phyloP scores from a whole-genome alignment of 371 early-diverging fungal genomes.

The Rhizopus stolonifer region DNA sequence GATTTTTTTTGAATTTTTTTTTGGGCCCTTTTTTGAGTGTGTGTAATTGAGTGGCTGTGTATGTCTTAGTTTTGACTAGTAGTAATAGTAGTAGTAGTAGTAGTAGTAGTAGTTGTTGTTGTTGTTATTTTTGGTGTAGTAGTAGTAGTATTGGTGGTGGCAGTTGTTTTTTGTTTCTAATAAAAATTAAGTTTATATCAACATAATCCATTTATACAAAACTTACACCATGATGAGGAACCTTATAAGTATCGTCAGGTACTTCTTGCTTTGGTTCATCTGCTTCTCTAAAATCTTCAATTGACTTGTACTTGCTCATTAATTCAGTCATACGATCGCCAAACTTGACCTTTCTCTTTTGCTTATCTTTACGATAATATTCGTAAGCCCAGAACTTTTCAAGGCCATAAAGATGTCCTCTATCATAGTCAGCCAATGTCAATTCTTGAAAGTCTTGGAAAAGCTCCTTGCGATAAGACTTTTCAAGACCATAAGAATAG shows the following conservation, averaged over 20 bases:
- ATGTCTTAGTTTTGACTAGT: too few relatives aligned
- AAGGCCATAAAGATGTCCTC: slow-evolving; percentile 84
- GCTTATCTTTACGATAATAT: slow-evolving; percentile 87
- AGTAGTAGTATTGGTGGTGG: too few relatives aligned
- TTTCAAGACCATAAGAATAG: slow-evolving; percentile 94
- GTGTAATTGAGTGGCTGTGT: too few relatives aligned
- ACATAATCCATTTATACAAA: too few relatives aligned
- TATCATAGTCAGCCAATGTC: slow-evolving; percentile 76
- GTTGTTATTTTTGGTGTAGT: too few relatives aligned
- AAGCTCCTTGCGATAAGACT: slow-evolving; percentile 81
- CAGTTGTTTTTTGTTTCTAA: too few relatives aligned
- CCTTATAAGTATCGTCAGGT: slow-evolving; percentile 42
- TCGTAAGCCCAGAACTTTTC: slow-evolving; percentile 98
- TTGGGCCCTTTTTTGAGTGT: too few relatives aligned
- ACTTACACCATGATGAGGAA: slow-evolving; percentile 54
- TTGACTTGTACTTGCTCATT: slow-evolving; percentile 67
- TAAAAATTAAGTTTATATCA: too few relatives aligned
- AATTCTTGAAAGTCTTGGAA: slow-evolving; percentile 92
- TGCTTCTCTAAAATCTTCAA: slow-evolving; percentile 73
- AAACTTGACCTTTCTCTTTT: slow-evolving; percentile 68
- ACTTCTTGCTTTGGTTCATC: slow-evolving; percentile 26
- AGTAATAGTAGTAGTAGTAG: too few relatives aligned
- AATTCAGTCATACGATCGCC: slow-evolving; percentile 60
- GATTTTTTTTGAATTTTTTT: too few relatives aligned
- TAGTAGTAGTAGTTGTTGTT: too few relatives aligned